Conservation (phyloP, 2,329 filamentous ascomycete genomes). For the Fusarium liriodendri region DNA sequence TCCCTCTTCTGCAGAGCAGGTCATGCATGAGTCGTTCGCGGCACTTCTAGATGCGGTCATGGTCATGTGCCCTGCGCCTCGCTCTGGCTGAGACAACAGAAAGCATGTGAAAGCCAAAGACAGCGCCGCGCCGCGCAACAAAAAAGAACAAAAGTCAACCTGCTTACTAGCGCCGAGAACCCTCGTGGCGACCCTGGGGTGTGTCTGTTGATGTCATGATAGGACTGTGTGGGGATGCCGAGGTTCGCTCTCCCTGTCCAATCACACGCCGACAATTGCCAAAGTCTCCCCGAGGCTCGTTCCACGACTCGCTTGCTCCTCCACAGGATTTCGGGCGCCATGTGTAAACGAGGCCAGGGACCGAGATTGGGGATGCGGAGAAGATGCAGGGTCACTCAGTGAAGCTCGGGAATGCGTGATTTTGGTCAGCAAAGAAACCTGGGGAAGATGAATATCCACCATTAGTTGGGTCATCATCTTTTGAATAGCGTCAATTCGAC, state of each 20-base stretch:
- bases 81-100: constrained; percentile 8
- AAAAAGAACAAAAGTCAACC: background rate
- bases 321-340: background rate
- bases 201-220: constrained; percentile 39
- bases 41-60: constrained; percentile 34
- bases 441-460: background rate
- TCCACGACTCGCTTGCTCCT: constrained; percentile 15
- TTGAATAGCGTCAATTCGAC: background rate
- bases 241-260: constrained; percentile 30
- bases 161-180: constrained; percentile 12
- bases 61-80: constrained; percentile 38
- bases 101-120: constrained; percentile 38
- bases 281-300: constrained; percentile 33
- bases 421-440: background rate
- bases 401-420: background rate
- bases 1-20: constrained; percentile 2
- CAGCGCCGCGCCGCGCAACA: background rate
- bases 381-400: background rate
- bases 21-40: constrained; percentile 38
- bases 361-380: constrained; percentile 29
- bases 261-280: constrained; percentile 40
- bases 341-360: constrained; percentile 4
- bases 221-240: constrained; percentile 38
- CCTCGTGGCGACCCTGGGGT: constrained; percentile 4
- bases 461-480: background rate